Evolutionary conservation across 1,284 basidiomycete genomes (phyloP), one percentile per base, ranked within the genome.

Genomic region (Ceratobasidium sp.): DNA sequence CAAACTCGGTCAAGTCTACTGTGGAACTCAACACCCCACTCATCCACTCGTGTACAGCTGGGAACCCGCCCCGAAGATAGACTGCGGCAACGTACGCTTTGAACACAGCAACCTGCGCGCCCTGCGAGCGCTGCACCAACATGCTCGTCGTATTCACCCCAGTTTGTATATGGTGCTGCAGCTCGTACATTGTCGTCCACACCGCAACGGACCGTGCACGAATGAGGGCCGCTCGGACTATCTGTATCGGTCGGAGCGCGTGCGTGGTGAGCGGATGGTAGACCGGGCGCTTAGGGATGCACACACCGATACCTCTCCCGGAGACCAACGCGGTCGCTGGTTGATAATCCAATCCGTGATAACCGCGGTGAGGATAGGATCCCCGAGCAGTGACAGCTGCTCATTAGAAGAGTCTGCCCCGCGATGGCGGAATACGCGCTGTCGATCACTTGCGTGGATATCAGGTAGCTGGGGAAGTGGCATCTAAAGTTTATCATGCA

Each of bases 1-100:
- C 74, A 67, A 76, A 76, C 44, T 67, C 55, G 12, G 52, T 52
- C 41, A 76, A 67, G 44, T 76, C 74, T 12, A 76, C 74, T 12
- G 74, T 76, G 3, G 50, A 66, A 14, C 35, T 57, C 33, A 76
- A 27, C 44, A 76, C 52, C 16, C 52, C 64, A 16, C 35, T 59
- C 64, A 76, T 59, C 74, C 74, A 76, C 7, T 41, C 52, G 35
- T 55, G 62, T 35, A 76, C 74, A 14, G 74, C 54, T 38, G 38
- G 18, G 38, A 76, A 76, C 12, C 74, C 74, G 18, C 41, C 74
- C 16, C 65, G 65, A 7, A 35, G 64, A 27, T 76, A 76, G 33
- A 76, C 74, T n/a, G 74, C 74, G 30, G 74, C 74, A 46, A 76
- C 64, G 64, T 76, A 76, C 5, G 74, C 74, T n/a, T 76, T 76